phyloP scores from a whole-genome alignment of 108 stramenopile genomes.

The Conticribra guillardii region DNA sequence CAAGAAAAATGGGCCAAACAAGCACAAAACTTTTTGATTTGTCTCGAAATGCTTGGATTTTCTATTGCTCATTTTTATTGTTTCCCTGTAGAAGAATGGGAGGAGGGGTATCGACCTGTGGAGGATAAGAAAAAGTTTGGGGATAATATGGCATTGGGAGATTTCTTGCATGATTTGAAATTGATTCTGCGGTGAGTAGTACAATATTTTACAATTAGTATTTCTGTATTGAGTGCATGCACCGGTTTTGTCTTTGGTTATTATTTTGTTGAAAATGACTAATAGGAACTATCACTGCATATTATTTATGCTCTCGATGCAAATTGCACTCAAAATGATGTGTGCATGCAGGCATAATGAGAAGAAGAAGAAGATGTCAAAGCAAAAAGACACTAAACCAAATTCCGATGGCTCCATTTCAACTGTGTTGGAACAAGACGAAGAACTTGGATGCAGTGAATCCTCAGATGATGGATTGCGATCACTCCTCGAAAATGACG shows the following conservation, averaged over 20 bases:
- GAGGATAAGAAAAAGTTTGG: constrained; percentile 72
- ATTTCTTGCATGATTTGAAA: constrained; percentile 86
- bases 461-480: constrained; percentile 21
- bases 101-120: constrained; percentile 76
- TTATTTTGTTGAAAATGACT: neutral
- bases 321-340: too few relatives aligned
- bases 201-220: neutral
- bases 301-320: too few relatives aligned
- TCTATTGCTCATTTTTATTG: constrained; percentile 92
- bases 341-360: constrained; percentile 29
- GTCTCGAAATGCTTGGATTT: constrained; percentile 93
- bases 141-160: constrained; percentile 84
- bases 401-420: constrained; percentile 37
- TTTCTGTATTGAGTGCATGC: neutral
- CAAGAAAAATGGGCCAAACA: constrained; percentile 75
- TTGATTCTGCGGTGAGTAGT: constrained; percentile 53
- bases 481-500: constrained; percentile 34
- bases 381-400: neutral
- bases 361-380: constrained; percentile 18
- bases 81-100: constrained; percentile 93
- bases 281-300: too few relatives aligned
- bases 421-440: constrained; percentile 47
- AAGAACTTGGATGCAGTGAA: constrained; percentile 27
- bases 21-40: constrained; percentile 93
- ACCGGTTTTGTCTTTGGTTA: neutral